Conservation (phyloP, 2,329 filamentous ascomycete genomes). For the Neocatenulostroma microsporum region DNA sequence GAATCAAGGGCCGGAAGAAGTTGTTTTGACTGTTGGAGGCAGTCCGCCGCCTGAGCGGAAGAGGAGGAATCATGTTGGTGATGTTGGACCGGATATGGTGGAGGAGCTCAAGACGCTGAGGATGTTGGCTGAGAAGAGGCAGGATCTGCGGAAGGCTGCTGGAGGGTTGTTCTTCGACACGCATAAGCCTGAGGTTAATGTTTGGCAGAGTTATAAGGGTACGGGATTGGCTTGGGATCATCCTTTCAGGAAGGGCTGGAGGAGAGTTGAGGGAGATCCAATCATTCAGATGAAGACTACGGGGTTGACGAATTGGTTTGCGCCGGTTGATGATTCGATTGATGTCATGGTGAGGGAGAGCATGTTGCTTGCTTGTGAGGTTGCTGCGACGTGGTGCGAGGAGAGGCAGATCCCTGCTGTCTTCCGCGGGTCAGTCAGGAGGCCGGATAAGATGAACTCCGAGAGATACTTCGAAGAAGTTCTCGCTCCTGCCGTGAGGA, state of each 20-base stretch:
- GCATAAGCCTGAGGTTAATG: conserved; percentile 24
- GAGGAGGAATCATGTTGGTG: conserved; percentile 13
- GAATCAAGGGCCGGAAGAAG: conserved; percentile 1
- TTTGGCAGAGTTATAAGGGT: conserved; percentile 28
- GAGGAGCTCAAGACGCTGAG: conserved; percentile 31
- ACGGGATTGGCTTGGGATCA: conserved; percentile 35
- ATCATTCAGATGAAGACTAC: conserved; percentile 33
- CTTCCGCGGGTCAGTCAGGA: conserved; percentile 36
- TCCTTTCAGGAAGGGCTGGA: conserved; percentile 31
- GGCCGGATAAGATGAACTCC: conserved; percentile 28
- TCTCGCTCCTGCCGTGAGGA: conserved; percentile 27
- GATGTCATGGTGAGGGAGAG: conserved; percentile 35
- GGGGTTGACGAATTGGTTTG: conserved; percentile 29
- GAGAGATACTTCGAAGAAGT: conserved; percentile 27
- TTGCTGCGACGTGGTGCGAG: conserved; percentile 46
- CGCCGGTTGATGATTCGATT: conserved; percentile 8
- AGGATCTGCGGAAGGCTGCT: conserved; percentile 26
- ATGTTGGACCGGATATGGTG: conserved; percentile 20
- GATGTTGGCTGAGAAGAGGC: conserved; percentile 28
- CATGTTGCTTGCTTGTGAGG: conserved; percentile 51
- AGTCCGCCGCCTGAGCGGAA: conserved; percentile 15
- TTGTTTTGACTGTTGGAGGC: conserved; percentile 29
- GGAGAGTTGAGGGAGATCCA: conserved; percentile 37
- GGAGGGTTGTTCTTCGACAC: conserved; percentile 33
- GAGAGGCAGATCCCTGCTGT: conserved; percentile 45